Evolutionary conservation across 164 flowering plant genomes (phyloP), one percentile per base, ranked within the genome.

Genomic region (Kalanchoe fedtschenkoi): DNA sequence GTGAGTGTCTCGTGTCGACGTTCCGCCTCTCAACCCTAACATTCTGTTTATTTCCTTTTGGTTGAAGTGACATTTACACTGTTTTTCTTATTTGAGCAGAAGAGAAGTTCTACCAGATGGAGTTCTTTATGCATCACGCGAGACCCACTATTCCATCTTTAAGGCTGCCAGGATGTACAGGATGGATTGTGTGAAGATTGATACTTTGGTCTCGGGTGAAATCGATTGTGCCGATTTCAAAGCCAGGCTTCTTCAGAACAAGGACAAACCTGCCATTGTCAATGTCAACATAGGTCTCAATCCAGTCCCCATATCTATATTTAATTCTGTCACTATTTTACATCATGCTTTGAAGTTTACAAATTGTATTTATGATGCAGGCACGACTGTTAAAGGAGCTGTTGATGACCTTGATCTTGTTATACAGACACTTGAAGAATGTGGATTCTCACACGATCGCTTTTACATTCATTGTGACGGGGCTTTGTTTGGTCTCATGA

Each of bases 391-490:
- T 21, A 91, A 91, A 70, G 96, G 97, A 72, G 97, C 97, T 69
- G 97, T 91, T 39, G 97, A 91, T 74, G 97, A 91, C 74, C 96
- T 91, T 56, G 97, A 91, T 80, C 82, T 89, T 68, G 96, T 91
- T 2, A 82, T 91, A 70, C 58, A 83, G 64, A 87, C 89, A 32
- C 92, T 91, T 64, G 88, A 88, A 75, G 89, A 87, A 62, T 55
- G 77, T 73, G 97, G 97, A 58, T 91, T 81, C 63, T 34, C 75
- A 5, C 85, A 83, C 19, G 90, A 89, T 62, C 74, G 82, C 51
- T 91, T 91, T 77, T 91, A 91, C 73, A 89, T 91, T 67, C 97
- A 91, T 58, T 88, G 96, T 65, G 97, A 91, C 65, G 97, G 97
- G 17, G 97, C 97, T 60, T 66, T 91, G 54, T 91, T 91, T 74